Base-by-base conservation (phyloP, 2,329 filamentous ascomycete genomes). In the Rhytidhysteron rufulum region DNA sequence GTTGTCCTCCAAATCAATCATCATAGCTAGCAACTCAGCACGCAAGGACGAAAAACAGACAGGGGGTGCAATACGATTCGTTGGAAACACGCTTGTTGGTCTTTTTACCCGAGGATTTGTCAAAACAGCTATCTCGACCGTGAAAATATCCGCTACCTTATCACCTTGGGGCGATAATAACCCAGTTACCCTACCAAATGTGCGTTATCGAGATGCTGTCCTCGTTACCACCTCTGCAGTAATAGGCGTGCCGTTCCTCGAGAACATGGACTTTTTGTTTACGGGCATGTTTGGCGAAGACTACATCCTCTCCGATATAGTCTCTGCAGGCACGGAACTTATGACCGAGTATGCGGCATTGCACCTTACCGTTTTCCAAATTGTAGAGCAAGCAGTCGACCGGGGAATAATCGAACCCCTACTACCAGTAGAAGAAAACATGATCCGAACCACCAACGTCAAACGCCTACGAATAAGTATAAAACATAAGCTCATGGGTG, bases 401-500 rank as follows among this genome's bases (percentile, higher is more conserved):
- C 63, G 64, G 38, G 63, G 61, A 4, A 49, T 66, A 16, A 33
- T 66, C 3, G 62, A 67, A 45, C 60, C 64, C 33, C 54, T 67
- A 45, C 43, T 66, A 21, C 63, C 63, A 1, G 63, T 67, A 35
- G 63, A 66, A 40, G 60, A 65, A 43, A 65, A 63, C 44, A 66
- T 66, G 55, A 47, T 65, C 18, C 45, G 50, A 16, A 66, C 63
- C 4, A 61, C 55, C 1, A 55, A 53, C 29, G 57, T 65, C 16
- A 65, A 61, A 48, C 65, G 57, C 27, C 27, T 67, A 33, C 62
- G 64, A 34, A 56, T 66, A 10, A 51, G 56, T 30, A 59, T 67
- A 41, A 65, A 64, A 44, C 65, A 67, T 36, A 67, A 67, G 20
- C 49, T 67, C 33, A 67, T 68, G 62, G 63, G 63, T 31, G 62